Evolutionary conservation across 345 rosid species (phyloP).

Genomic region (Brassica rapa): DNA sequence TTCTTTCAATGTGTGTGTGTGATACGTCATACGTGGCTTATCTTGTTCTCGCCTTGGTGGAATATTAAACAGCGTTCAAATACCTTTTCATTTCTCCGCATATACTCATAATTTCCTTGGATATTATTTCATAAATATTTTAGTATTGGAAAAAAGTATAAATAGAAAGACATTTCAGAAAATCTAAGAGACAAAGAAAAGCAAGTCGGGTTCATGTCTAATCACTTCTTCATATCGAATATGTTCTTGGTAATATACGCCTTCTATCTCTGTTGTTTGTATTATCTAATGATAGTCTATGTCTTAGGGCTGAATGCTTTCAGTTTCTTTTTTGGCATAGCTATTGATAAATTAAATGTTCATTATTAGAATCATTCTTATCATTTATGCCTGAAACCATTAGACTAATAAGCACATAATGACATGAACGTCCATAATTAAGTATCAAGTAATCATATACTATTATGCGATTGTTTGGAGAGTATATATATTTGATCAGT

Average conservation of each 20-base stretch:
- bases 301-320: conserved; percentile 1
- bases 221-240: conserved; percentile 29
- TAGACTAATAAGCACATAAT: not conserved
- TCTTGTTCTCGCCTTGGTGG: conserved; percentile 27
- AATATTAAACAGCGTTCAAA: conserved; percentile 30
- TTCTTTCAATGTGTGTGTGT: not conserved
- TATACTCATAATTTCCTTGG: conserved; percentile 40
- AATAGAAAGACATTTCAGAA: conserved; percentile 2
- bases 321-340: not conserved
- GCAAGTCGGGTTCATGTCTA: conserved; percentile 24
- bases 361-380: not conserved
- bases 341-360: not conserved
- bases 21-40: conserved; percentile 25
- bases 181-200: conserved; percentile 8
- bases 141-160: not conserved
- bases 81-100: conserved; percentile 35
- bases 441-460: not conserved
- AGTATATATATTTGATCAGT: conserved; percentile 2
- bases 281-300: conserved; percentile 7
- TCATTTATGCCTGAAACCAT: not conserved
- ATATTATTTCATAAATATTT: conserved; percentile 31
- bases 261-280: not conserved
- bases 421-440: not conserved
- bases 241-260: conserved; percentile 16
- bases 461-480: not conserved